Percentiles rank a stretch among this genome's conserved stretches.
Conservation (phyloP, 2,329 filamentous ascomycete species). For the Tolypocladium tropicale region DNA sequence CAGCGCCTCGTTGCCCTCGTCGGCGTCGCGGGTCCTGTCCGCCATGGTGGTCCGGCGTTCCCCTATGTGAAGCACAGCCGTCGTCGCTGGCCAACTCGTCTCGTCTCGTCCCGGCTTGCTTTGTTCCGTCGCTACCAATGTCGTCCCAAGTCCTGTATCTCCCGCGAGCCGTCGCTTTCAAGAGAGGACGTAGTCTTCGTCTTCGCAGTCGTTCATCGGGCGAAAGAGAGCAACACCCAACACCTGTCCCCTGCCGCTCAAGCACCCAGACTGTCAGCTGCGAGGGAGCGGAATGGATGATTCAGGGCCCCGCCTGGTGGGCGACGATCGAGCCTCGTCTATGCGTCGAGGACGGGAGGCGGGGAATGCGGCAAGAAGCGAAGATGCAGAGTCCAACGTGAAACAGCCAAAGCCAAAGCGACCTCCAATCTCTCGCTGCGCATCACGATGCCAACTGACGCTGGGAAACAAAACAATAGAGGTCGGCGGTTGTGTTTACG, state of each 20-base stretch:
- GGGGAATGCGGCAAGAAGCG: background rate
- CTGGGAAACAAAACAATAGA: background rate
- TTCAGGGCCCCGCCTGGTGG: background rate
- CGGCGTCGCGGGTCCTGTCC: slow-evolving; percentile 35
- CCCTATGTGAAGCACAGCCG: background rate
- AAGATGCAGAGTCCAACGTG: background rate
- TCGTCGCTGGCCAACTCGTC: background rate
- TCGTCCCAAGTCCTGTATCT: background rate
- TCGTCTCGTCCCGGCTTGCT: background rate
- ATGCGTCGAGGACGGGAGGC: background rate
- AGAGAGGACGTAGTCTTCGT: background rate
- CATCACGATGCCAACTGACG: background rate
- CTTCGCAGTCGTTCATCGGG: background rate
- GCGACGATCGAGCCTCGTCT: background rate
- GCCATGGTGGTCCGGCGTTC: slow-evolving; percentile 27
- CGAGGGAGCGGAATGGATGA: background rate
- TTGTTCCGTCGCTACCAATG: background rate
- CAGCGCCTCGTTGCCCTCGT: slow-evolving; percentile 39
- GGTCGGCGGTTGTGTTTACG: slow-evolving; percentile 1
- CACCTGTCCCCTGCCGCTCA: background rate
- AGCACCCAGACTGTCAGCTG: background rate
- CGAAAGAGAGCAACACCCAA: background rate
- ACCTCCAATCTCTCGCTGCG: background rate
- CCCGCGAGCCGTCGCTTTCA: background rate
- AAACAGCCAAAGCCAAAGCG: background rate